phyloP scores from a whole-genome alignment of 805 yeast genomes.

The Hanseniaspora guilliermondii region DNA sequence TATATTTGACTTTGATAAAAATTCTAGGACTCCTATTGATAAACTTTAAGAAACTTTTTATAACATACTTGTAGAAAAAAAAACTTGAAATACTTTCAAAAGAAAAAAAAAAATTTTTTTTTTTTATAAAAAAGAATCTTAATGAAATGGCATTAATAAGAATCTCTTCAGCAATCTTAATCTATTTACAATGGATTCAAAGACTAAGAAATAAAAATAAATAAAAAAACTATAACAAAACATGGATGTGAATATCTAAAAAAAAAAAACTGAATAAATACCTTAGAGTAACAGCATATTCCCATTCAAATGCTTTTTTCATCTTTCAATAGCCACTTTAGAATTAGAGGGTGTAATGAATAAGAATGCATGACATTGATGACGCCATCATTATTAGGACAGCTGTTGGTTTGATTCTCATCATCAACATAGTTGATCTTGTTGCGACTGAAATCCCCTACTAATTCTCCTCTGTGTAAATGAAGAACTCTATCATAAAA shows the following conservation, averaged over 20 bases:
- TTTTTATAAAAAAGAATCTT: no score
- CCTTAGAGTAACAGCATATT: neutral
- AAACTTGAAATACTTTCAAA: no score
- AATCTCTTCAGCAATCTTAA: no score
- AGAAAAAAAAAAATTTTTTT: no score
- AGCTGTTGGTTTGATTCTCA: conserved; percentile 3
- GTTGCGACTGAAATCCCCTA: conserved; percentile 27
- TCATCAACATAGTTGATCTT: conserved; percentile 28
- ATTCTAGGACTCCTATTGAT: no score
- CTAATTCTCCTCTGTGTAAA: conserved; percentile 51
- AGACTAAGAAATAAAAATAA: no score
- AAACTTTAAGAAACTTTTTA: no score
- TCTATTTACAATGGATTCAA: no score
- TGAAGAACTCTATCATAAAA: conserved; percentile 87
- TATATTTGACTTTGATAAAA: no score
- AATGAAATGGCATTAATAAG: no score
- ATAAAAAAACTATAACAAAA: neutral
- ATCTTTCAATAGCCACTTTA: conserved; percentile 51
- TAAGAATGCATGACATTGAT: conserved; percentile 17
- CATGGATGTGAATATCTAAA: neutral
- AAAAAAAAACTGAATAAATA: neutral
- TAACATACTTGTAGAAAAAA: no score
- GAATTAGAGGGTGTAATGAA: conserved; percentile 61
- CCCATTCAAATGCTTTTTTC: neutral
- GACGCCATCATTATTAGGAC: neutral